These are phyloP conservation scores for Fusarium robinianum DNA, from an alignment of 2,329 filamentous ascomycete genomes.

Conservation along the genomic window DNA sequence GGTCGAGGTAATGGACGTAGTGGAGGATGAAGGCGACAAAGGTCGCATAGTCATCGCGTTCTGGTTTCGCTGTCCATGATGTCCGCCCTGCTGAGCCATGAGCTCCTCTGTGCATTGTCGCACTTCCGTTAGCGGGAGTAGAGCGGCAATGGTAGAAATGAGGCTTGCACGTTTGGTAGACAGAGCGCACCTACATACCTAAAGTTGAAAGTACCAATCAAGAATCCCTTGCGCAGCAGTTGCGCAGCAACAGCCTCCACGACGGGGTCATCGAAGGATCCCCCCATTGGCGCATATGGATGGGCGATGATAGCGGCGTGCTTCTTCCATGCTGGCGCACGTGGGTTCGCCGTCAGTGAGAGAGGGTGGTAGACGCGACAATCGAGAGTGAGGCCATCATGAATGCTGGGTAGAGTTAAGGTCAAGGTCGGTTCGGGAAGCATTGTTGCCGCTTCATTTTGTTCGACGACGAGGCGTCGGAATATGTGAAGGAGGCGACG, in stretches of 20 bases:
- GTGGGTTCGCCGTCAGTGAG: slow-evolving; percentile 44
- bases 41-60: slow-evolving; percentile 80
- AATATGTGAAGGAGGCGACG: too few relatives aligned
- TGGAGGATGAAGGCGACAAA: slow-evolving; percentile 78
- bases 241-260: slow-evolving; percentile 68
- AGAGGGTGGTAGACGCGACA: slow-evolving; percentile 81
- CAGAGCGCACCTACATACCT: slow-evolving; percentile 57
- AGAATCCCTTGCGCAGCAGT: slow-evolving; percentile 70
- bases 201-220: slow-evolving; percentile 92
- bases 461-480: too few relatives aligned
- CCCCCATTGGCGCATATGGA: slow-evolving; percentile 87
- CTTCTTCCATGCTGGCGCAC: slow-evolving; percentile 48
- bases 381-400: slow-evolving; percentile 75
- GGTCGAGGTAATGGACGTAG: slow-evolving; percentile 67
- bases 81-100: slow-evolving; percentile 74
- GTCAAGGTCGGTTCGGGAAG: slow-evolving; percentile 62
- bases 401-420: slow-evolving; percentile 82
- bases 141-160: too few relatives aligned
- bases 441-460: slow-evolving; percentile 44
- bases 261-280: slow-evolving; percentile 80
- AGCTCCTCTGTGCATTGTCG: slow-evolving; percentile 67
- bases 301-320: slow-evolving; percentile 75
- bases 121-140: too few relatives aligned
- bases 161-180: too few relatives aligned
- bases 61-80: slow-evolving; percentile 83